Conservation (phyloP, 257 asterid species). For the Solanum raphanifolium region DNA sequence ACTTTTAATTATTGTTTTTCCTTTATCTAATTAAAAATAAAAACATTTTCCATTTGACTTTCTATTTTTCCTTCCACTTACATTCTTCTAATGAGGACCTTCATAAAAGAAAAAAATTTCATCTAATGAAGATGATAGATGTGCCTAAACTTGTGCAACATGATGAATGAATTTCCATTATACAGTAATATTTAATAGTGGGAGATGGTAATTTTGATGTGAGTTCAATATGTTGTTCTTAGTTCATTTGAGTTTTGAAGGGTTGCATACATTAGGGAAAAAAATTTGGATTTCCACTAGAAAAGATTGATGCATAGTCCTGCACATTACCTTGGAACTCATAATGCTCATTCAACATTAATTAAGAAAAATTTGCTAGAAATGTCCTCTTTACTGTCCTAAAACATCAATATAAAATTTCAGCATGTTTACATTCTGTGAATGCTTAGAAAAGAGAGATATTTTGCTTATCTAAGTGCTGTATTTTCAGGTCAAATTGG, state of each 20-base stretch:
- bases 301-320: neutral
- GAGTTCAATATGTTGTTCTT: neutral
- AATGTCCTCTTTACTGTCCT: neutral
- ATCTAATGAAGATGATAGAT: neutral
- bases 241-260: neutral
- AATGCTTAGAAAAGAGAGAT: neutral
- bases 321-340: neutral
- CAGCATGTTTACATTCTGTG: neutral
- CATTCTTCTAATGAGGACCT: neutral
- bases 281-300: neutral
- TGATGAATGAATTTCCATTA: neutral
- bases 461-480: neutral
- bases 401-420: neutral
- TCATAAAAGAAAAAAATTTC: neutral
- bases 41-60: neutral
- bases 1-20: neutral
- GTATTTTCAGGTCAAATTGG: slow-evolving; percentile 63
- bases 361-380: neutral
- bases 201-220: neutral
- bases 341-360: neutral
- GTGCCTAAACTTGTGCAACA: neutral
- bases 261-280: neutral
- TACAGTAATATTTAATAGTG: neutral
- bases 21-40: neutral
- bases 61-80: neutral